Evolutionary conservation across 164 flowering plant genomes (phyloP).

Genomic region (Umbilicus rupestris): DNA sequence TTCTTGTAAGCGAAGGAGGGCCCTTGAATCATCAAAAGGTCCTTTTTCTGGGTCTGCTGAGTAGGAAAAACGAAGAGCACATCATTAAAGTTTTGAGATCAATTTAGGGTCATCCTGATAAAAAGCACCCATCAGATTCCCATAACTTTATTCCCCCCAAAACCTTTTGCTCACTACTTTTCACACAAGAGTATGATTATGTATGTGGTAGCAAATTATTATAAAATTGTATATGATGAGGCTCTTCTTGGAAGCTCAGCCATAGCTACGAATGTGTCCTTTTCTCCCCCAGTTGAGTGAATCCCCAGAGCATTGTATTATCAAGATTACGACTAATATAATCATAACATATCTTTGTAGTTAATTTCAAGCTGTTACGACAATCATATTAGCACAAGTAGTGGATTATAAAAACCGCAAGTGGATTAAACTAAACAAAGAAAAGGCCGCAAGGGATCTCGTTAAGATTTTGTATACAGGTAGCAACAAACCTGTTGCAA

Average conservation of each 20-base stretch:
- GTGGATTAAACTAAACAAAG: neutral
- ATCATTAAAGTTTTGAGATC: neutral
- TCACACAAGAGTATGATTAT: no score
- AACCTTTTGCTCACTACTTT: no score
- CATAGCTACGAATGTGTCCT: no score
- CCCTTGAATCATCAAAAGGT: neutral
- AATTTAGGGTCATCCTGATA: neutral
- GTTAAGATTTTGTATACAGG: neutral
- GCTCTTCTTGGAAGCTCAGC: no score
- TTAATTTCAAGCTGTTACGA: neutral
- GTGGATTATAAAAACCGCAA: neutral
- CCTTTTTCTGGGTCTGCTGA: neutral
- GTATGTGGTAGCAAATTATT: no score
- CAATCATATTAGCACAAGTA: neutral
- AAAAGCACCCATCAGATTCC: no score
- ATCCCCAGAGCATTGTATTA: neutral
- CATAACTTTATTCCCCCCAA: no score
- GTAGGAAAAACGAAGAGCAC: neutral
- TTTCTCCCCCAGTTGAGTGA: no score
- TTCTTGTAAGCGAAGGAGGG: neutral
- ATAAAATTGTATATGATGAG: no score
- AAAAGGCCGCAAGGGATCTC: neutral
- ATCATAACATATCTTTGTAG: no score
- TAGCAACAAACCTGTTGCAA: neutral
- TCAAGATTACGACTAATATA: no score